Conservation (phyloP, 805 yeast genomes). For the Ascoidea tarda region DNA sequence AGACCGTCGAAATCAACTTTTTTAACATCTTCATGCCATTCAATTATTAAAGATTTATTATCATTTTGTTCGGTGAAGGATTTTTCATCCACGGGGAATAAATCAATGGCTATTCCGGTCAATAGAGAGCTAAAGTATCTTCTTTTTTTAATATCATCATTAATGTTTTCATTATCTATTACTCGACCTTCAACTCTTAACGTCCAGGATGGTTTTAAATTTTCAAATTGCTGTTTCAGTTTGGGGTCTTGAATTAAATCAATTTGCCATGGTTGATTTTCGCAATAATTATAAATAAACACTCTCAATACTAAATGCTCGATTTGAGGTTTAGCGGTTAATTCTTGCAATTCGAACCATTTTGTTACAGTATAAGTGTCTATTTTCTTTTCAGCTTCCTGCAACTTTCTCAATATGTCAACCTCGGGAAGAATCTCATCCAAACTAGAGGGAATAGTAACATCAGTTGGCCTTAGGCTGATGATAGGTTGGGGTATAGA, state of each 20-base stretch:
- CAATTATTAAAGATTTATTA: slow-evolving; percentile 36
- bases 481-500: slow-evolving; percentile 9
- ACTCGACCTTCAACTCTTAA: slow-evolving; percentile 80
- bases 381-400: slow-evolving; percentile 68
- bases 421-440: slow-evolving; percentile 49
- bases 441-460: slow-evolving; percentile 32
- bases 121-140: slow-evolving; percentile 67
- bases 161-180: slow-evolving; percentile 35
- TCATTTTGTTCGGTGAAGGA: slow-evolving; percentile 11
- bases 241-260: slow-evolving; percentile 4
- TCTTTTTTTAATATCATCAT: slow-evolving; percentile 32
- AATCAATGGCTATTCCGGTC: slow-evolving; percentile 74
- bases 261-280: slow-evolving; percentile 82
- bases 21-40: slow-evolving; percentile 71
- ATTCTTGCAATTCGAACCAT: slow-evolving; percentile 73
- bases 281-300: slow-evolving; percentile 67
- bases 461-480: slow-evolving; percentile 33
- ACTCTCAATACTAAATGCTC: slow-evolving; percentile 59
- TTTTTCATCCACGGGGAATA: slow-evolving; percentile 19
- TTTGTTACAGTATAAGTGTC: slow-evolving; percentile 78
- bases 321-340: slow-evolving; percentile 25
- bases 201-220: slow-evolving; percentile 55
- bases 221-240: slow-evolving; percentile 12
- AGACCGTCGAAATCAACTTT: slow-evolving; percentile 61
- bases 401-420: slow-evolving; percentile 52